These are phyloP conservation scores for Gossypium bickii DNA, from an alignment of 345 rosid species.

Conservation along the genomic window DNA sequence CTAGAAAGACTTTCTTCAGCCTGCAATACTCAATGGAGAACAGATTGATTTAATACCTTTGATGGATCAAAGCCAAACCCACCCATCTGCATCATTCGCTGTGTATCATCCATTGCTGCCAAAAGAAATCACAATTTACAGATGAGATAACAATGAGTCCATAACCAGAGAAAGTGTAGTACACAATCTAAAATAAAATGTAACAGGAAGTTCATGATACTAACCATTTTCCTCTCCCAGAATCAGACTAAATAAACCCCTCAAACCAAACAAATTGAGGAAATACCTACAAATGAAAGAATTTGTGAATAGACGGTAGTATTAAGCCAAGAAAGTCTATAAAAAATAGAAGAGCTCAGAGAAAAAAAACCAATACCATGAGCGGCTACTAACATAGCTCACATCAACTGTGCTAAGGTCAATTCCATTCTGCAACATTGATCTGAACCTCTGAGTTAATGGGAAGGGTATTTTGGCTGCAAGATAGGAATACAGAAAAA, in stretches of 20 bases:
- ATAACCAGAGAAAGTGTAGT: neutral
- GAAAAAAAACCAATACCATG: slow-evolving; percentile 53
- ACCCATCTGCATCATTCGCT: slow-evolving; percentile 99
- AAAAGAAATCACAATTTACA: slow-evolving; percentile 3
- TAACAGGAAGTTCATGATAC: slow-evolving; percentile 14
- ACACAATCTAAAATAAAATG: slow-evolving; percentile 3
- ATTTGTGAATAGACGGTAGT: slow-evolving; percentile 7
- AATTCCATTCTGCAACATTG: slow-evolving; percentile 99
- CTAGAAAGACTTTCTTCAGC: neutral
- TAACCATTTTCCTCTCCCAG: slow-evolving; percentile 99
- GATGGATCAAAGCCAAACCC: slow-evolving; percentile 91
- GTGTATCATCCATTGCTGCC: slow-evolving; percentile 87
- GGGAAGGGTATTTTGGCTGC: slow-evolving; percentile 98
- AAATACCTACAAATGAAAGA: slow-evolving; percentile 60
- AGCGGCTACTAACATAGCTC: slow-evolving; percentile 98
- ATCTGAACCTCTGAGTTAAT: slow-evolving; percentile 91
- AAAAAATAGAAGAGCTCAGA: slow-evolving; percentile 7
- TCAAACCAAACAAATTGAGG: slow-evolving; percentile 91
- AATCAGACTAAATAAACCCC: slow-evolving; percentile 96
- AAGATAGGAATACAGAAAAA: slow-evolving; percentile 8
- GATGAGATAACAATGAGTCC: neutral
- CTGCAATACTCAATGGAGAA: slow-evolving; percentile 11
- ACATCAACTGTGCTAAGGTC: slow-evolving; percentile 98
- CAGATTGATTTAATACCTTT: slow-evolving; percentile 46
- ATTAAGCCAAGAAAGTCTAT: slow-evolving; percentile 12